phyloP scores from a whole-genome alignment of 768 basidiomycete species.

The Rhizopogon vesiculosus region DNA sequence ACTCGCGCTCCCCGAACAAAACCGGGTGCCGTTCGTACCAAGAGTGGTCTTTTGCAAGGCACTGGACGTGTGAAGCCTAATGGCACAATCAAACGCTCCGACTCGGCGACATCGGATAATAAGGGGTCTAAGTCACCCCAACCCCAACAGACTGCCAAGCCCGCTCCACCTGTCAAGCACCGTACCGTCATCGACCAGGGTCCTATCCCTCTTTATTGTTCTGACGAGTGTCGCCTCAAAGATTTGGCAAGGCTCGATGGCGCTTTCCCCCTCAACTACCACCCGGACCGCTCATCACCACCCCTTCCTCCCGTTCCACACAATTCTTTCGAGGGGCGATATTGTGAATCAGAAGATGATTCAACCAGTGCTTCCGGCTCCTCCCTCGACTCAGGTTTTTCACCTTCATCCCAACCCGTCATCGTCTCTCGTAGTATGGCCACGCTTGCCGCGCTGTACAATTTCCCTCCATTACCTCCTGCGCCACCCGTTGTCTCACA shows the following conservation, averaged over 20 bases:
- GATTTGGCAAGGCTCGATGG: slow-evolving; percentile 46
- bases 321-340: slow-evolving; percentile 28
- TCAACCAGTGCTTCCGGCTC: slow-evolving; percentile 33
- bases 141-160: slow-evolving; percentile 15
- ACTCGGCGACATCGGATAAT: slow-evolving; percentile 13
- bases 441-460: slow-evolving; percentile 34
- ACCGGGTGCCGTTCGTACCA: slow-evolving; percentile 32
- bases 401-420: slow-evolving; percentile 18
- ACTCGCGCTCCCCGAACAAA: slow-evolving; percentile 29
- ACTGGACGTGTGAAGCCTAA: slow-evolving; percentile 60
- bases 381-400: slow-evolving; percentile 30
- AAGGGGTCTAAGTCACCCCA: slow-evolving; percentile 14
- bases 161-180: slow-evolving; percentile 38
- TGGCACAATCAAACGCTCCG: slow-evolving; percentile 44
- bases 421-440: slow-evolving; percentile 28
- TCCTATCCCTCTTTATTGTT: slow-evolving; percentile 82
- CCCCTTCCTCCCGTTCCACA: slow-evolving; percentile 37
- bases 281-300: slow-evolving; percentile 40
- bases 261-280: slow-evolving; percentile 40
- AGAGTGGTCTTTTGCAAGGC: slow-evolving; percentile 55
- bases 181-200: slow-evolving; percentile 75
- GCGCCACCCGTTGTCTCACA: slow-evolving; percentile 37
- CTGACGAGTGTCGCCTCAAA: slow-evolving; percentile 63
- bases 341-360: slow-evolving; percentile 35
- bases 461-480: slow-evolving; percentile 52